Conservation (phyloP, 257 asterid genomes). For the Solanum paucissectum region DNA sequence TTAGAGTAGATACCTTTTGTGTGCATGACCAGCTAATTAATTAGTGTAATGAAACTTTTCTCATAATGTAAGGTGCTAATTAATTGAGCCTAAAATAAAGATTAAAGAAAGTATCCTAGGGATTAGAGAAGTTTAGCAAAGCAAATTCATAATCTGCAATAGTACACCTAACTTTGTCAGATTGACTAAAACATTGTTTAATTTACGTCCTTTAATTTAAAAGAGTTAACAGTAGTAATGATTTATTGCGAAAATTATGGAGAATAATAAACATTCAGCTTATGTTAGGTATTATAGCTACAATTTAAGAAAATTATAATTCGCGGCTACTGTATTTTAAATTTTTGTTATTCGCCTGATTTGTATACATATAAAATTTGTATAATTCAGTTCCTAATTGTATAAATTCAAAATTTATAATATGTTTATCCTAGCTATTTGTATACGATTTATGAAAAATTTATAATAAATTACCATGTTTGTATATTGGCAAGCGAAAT, state of each 20-base stretch:
- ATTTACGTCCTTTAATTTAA: not conserved
- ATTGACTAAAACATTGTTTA: not conserved
- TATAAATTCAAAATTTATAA: too few relatives aligned
- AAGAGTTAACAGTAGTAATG: not conserved
- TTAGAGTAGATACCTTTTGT: not conserved
- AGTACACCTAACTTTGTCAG: conserved; percentile 16
- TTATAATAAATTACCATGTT: too few relatives aligned
- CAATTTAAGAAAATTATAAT: too few relatives aligned
- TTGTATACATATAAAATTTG: too few relatives aligned
- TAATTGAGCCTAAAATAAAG: not conserved
- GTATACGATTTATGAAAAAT: too few relatives aligned
- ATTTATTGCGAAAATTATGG: not conserved
- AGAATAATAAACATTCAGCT: too few relatives aligned
- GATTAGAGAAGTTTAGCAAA: conserved; percentile 27
- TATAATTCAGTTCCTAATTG: too few relatives aligned
- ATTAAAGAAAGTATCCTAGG: conserved; percentile 19
- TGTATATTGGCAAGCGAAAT: too few relatives aligned
- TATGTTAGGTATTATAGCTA: too few relatives aligned
- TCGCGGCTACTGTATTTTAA: fast-evolving
- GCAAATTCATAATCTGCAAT: not conserved
- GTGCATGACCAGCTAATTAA: not conserved
- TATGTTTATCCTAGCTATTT: too few relatives aligned
- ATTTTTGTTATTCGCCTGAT: too few relatives aligned
- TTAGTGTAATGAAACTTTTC: conserved; percentile 9
- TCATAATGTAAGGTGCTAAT: conserved; percentile 11